Evolutionary conservation across 192 early-diverging fungal genomes (phyloP), one percentile per base, ranked within the genome.

Genomic region (Piromyces finnis): DNA sequence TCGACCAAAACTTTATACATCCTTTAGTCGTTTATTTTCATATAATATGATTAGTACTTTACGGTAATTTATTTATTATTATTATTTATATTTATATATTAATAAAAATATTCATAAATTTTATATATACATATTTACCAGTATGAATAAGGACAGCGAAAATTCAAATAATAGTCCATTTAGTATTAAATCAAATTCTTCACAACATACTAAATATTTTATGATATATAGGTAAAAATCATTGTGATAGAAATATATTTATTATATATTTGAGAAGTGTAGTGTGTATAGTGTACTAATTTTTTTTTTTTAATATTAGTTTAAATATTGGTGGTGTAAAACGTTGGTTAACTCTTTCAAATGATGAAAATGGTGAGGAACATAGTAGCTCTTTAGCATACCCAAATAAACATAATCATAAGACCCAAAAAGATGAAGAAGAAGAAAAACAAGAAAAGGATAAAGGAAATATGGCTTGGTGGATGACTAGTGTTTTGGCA

Each of bases 21-120:
- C 91, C 0, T 91, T 98, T 51, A 91, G 90, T 59, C 81, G 84
- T 27, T 82, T 97, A 28, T 97, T 97, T 87, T 91, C 94, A 2
- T 93, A 88, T 78, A 93, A 91, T 78, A 96, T 99, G 86, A 95
- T 94, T 83, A 94, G 93, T 77, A 95, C 96, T 22, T 51, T 51
- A 51, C 15, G 41, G 41, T 51, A 51, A 22, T n/a, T n/a, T n/a
- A n/a, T n/a, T n/a, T n/a, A n/a, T n/a, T n/a, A n/a, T n/a, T n/a
- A n/a, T n/a, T n/a, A n/a, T n/a, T n/a, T n/a, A n/a, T n/a, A n/a
- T n/a, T n/a, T n/a, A n/a, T n/a, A n/a, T n/a, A n/a, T n/a, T n/a
- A n/a, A n/a, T n/a, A n/a, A n/a, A n/a, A n/a, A n/a, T n/a, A n/a
- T n/a, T n/a, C n/a, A n/a, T n/a, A n/a, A n/a, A n/a, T n/a, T n/a